Evolutionary conservation across 2,329 filamentous ascomycete species (phyloP), one percentile per base, ranked within the genome.

Genomic region (Neospermospora avenae): DNA sequence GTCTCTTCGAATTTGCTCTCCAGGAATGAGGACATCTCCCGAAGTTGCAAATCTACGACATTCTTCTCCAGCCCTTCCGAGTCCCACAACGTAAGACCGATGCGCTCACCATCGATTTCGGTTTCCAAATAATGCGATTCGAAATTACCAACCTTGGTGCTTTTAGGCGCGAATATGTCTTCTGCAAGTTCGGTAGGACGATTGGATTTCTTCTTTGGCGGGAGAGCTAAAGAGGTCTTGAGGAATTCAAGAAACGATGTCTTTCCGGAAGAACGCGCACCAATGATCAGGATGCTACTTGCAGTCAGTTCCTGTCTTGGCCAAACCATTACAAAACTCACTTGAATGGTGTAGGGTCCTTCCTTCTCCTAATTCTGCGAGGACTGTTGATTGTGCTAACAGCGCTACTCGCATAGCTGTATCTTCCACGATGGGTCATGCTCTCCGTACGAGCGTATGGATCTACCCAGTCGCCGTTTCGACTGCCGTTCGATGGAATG

Each of bases 1-100:
- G 95, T 98, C 71, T 99, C 95, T 74, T 99, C 93, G 69, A 99
- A 99, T 75, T 98, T 98, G 79, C 89, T 93, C 79, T 99, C 95
- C 61, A 99, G 80, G 77, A 99, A 99, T 8, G 88, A 83, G 35
- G 89, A 88, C 80, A 98, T 93, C 73, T 96, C 91, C 63, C 93
- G 86, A 66, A 99, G 80, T 76, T 99, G 95, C 66, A 98, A 84
- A 74, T 98, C 95, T 55, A 97, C 92, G 37, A 98, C 85, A 70
- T 91, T 95, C 81, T 93, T 96, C 76, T 99, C 93, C 58, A 99
- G 78, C 1, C 95, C 95, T 70, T 95, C 88, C 0, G 95, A 98
- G 74, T 99, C 95, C 95, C 95, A 99, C 34, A 99, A 78, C 0
- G 95, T 99, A 66, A 99, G 78, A 8, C 95, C 95, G 51, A 99